phyloP scores from a whole-genome alignment of 2,329 filamentous ascomycete species.

The Myriosclerotinia scirpicola region DNA sequence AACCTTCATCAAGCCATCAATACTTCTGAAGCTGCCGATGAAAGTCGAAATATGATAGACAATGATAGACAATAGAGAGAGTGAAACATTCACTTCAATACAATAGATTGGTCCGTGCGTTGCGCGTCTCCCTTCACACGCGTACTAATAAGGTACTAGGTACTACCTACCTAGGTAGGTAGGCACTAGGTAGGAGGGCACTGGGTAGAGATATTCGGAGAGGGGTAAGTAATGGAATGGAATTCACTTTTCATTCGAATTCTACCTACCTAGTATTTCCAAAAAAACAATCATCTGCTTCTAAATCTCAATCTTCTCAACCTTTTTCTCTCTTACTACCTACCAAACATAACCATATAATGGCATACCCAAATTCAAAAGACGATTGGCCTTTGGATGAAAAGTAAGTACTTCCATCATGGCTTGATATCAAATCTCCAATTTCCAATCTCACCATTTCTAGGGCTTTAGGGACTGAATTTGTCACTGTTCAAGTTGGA shows the following conservation, averaged over 20 bases:
- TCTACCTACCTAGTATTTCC: too few species aligned
- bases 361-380: not conserved
- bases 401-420: not conserved
- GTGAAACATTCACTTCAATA: not conserved
- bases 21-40: not conserved
- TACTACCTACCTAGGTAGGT: too few species aligned
- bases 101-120: not conserved
- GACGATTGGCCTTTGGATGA: slow-evolving; percentile 22
- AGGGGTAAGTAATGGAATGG: not conserved
- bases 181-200: not conserved
- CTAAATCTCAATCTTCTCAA: not conserved
- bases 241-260: not conserved
- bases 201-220: too few species aligned
- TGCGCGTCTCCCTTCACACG: not conserved
- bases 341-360: not conserved
- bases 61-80: not conserved
- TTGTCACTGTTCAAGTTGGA: slow-evolving; percentile 20
- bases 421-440: not conserved
- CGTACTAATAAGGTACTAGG: not conserved
- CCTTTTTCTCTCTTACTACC: not conserved
- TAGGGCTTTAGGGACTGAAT: slow-evolving; percentile 17
- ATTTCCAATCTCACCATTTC: too few species aligned
- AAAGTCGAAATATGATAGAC: not conserved
- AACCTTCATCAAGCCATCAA: not conserved
- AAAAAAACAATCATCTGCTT: not conserved